These are phyloP conservation scores for Agastache rugosa DNA, from an alignment of 257 asterid species.

Conservation along the genomic window DNA sequence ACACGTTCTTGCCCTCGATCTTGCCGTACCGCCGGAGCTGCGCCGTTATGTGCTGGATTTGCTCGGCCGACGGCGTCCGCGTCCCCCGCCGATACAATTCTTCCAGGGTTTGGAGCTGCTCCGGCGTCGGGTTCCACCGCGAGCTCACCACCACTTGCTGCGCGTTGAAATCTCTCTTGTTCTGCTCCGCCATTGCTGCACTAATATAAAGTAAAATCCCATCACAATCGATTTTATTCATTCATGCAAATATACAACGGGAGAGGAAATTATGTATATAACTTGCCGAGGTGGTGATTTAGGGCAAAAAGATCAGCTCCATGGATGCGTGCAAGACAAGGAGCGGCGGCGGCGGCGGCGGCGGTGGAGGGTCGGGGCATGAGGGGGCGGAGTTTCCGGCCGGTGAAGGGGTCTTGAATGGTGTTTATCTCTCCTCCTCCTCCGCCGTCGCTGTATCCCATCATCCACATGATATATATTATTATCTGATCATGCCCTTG, in stretches of 20 bases:
- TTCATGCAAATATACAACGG: background rate
- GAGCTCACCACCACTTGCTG: constrained; percentile 92
- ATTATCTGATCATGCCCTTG: constrained; percentile 30
- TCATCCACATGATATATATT: constrained; percentile 72
- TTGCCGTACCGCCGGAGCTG: constrained; percentile 83
- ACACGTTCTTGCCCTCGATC: constrained; percentile 95
- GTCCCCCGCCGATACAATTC: constrained; percentile 81
- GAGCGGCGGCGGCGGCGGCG: constrained; percentile 41
- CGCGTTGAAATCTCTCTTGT: constrained; percentile 57
- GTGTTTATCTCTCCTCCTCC: constrained; percentile 50
- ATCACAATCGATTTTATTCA: background rate
- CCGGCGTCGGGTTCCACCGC: constrained; percentile 96
- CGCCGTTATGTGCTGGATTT: constrained; percentile 86
- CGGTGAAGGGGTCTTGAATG: constrained; percentile 60
- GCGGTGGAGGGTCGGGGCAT: constrained; percentile 57
- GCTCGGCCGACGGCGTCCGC: constrained; percentile 87
- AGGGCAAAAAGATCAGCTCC: constrained; percentile 68
- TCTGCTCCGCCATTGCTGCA: constrained; percentile 68
- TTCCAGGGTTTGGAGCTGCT: constrained; percentile 84
- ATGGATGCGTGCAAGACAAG: constrained; percentile 53
- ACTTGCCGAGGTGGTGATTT: constrained; percentile 72
- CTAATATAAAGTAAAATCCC: too few species aligned
- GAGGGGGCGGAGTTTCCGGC: constrained; percentile 67
- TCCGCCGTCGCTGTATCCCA: constrained; percentile 80
- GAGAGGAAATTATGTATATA: background rate